These are phyloP conservation scores for Alternaria arborescens DNA, from an alignment of 2,329 filamentous ascomycete species.

Conservation along the genomic window DNA sequence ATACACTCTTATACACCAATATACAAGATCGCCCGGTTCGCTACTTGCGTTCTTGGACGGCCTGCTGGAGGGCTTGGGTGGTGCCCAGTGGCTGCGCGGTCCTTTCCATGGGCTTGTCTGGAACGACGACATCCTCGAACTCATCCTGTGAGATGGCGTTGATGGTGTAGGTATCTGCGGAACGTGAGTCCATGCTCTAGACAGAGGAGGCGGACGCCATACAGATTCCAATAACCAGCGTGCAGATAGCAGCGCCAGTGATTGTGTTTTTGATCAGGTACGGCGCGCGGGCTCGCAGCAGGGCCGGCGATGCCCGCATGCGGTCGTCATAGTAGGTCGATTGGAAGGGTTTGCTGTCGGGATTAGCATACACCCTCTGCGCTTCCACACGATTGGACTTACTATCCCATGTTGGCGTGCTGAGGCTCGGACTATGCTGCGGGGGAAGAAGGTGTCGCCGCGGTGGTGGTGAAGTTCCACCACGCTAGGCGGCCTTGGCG, in stretches of 20 bases:
- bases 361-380: slow-evolving; percentile 20
- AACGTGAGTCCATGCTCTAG: slow-evolving; percentile 19
- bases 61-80: slow-evolving; percentile 42
- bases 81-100: slow-evolving; percentile 40
- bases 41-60: slow-evolving; percentile 41
- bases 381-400: slow-evolving; percentile 18
- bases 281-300: slow-evolving; percentile 89
- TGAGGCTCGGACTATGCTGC: slow-evolving; percentile 27
- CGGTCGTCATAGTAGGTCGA: slow-evolving; percentile 92
- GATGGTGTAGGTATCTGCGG: slow-evolving; percentile 74
- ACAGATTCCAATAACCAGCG: slow-evolving; percentile 88
- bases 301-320: slow-evolving; percentile 84
- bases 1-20: slow-evolving; percentile 38
- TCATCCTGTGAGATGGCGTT: slow-evolving; percentile 92
- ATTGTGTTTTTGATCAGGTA: slow-evolving; percentile 90
- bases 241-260: slow-evolving; percentile 78
- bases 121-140: slow-evolving; percentile 93
- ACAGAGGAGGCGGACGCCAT: slow-evolving; percentile 30
- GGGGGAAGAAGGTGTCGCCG: slow-evolving; percentile 28
- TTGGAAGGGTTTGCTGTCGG: slow-evolving; percentile 57
- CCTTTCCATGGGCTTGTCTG: slow-evolving; percentile 71
- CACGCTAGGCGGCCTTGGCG: slow-evolving; percentile 25
- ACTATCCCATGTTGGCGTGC: slow-evolving; percentile 48
- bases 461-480: slow-evolving; percentile 30
- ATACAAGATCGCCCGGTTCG: slow-evolving; percentile 21